Evolutionary conservation across 1,284 basidiomycete genomes (phyloP).

Genomic region (Melampsora occidentalis): DNA sequence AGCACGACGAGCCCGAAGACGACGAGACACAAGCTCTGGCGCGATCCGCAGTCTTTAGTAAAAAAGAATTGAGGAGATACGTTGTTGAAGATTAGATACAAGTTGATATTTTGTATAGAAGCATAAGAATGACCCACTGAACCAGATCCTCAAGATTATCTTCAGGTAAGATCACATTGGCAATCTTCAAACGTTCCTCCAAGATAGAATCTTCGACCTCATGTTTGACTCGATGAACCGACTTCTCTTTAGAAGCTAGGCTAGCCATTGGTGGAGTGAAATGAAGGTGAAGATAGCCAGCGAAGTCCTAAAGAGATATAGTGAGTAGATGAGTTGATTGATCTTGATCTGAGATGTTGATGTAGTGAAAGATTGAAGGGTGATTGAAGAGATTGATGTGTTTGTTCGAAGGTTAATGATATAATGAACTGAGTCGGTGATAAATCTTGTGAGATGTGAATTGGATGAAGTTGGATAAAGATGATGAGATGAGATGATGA

Average conservation of each 20-base stretch:
- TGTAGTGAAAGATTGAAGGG: no score
- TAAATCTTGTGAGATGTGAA: no score
- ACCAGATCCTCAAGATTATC: conserved; percentile 40
- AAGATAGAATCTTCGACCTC: conserved; percentile 31
- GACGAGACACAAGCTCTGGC: conserved; percentile 30
- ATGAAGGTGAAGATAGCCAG: background rate
- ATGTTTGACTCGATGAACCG: background rate
- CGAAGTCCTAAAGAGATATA: background rate
- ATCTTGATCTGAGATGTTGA: no score
- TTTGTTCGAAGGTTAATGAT: no score
- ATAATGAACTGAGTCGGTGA: no score
- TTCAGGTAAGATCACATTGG: conserved; percentile 34
- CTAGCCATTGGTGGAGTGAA: background rate
- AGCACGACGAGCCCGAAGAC: conserved; percentile 1
- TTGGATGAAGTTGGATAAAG: no score
- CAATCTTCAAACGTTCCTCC: conserved; percentile 28
- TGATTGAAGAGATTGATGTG: no score
- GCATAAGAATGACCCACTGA: background rate
- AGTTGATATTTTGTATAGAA: background rate
- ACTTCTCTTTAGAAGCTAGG: background rate
- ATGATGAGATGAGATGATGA: no score
- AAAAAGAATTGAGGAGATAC: background rate
- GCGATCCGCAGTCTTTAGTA: conserved; percentile 34
- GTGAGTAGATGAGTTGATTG: no score
- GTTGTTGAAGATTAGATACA: background rate